Conservation (phyloP, 2,329 filamentous ascomycete genomes). For the Shiraia bambusicola region DNA sequence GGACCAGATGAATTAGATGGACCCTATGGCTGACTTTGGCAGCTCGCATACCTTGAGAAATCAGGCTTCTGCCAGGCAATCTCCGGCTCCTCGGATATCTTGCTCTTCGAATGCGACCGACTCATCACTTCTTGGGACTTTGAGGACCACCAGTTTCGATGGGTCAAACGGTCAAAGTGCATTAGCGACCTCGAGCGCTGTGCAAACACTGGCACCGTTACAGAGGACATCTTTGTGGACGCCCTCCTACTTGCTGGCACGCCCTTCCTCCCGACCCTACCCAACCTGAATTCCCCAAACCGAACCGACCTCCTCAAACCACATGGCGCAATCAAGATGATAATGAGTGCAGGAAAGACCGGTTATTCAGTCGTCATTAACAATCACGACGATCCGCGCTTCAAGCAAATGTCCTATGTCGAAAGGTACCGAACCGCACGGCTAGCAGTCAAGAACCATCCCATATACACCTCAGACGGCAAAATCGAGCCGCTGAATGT, state of each 20-base stretch:
- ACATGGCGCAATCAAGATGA: slow-evolving; percentile 74
- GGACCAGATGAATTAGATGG: too few species aligned
- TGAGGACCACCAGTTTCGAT: slow-evolving; percentile 65
- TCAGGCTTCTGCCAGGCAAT: slow-evolving; percentile 66
- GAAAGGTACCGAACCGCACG: slow-evolving; percentile 85
- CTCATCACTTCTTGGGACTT: slow-evolving; percentile 70
- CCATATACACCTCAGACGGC: slow-evolving; percentile 76
- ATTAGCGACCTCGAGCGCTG: slow-evolving; percentile 62
- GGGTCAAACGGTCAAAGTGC: slow-evolving; percentile 66
- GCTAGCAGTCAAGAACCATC: slow-evolving; percentile 83
- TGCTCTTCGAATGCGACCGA: slow-evolving; percentile 82
- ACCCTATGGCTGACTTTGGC: slow-evolving; percentile 26
- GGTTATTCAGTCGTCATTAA: slow-evolving; percentile 74
- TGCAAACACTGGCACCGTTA: slow-evolving; percentile 50
- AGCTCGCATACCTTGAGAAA: slow-evolving; percentile 79
- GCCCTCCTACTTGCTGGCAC: slow-evolving; percentile 81
- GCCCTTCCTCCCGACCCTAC: slow-evolving; percentile 76
- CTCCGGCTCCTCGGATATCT: slow-evolving; percentile 80
- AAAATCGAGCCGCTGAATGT: slow-evolving; percentile 73
- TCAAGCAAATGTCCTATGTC: slow-evolving; percentile 72
- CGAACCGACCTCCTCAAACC: slow-evolving; percentile 61
- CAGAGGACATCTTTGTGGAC: slow-evolving; percentile 77
- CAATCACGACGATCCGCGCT: slow-evolving; percentile 76
- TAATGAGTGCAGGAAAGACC: slow-evolving; percentile 65
- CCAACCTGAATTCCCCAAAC: slow-evolving; percentile 66